A percentile compares a stretch with the other conserved stretches of the same genome.
These are phyloP conservation scores for Aureobasidium vineae DNA, from an alignment of 2,329 filamentous ascomycete species.

Conservation along the genomic window DNA sequence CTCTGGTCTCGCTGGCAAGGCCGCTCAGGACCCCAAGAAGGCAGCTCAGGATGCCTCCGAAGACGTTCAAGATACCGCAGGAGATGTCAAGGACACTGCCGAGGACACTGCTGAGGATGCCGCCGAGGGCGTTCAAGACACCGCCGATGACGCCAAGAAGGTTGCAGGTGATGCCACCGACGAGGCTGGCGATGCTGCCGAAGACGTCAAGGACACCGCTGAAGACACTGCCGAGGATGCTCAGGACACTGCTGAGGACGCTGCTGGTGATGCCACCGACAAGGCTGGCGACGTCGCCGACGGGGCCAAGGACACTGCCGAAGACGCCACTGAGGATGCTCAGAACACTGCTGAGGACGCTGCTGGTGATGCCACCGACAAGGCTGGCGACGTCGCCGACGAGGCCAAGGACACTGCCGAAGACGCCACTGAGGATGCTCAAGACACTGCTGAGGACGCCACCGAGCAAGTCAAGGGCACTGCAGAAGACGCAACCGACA, in stretches of 20 bases:
- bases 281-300: conserved; percentile 34
- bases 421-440: conserved; percentile 36
- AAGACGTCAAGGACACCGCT: conserved; percentile 40
- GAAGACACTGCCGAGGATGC: conserved; percentile 33
- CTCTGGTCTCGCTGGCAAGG: conserved; percentile 48
- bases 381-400: conserved; percentile 33
- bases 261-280: conserved; percentile 37
- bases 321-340: conserved; percentile 36
- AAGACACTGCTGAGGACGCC: conserved; percentile 34
- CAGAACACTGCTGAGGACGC: conserved; percentile 34
- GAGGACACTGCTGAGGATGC: conserved; percentile 39
- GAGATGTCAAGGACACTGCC: conserved; percentile 40
- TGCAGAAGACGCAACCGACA: conserved; percentile 37
- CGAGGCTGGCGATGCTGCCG: conserved; percentile 37
- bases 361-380: conserved; percentile 38
- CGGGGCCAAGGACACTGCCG: conserved; percentile 28
- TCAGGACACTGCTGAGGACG: conserved; percentile 37
- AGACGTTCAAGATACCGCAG: conserved; percentile 37
- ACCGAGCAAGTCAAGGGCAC: conserved; percentile 37
- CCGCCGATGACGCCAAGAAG: conserved; percentile 36
- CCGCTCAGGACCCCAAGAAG: conserved; percentile 40
- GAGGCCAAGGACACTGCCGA: conserved; percentile 29
- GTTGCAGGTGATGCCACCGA: conserved; percentile 42
- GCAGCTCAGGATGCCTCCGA: conserved; percentile 36
- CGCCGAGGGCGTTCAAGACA: conserved; percentile 39